phyloP scores from a whole-genome alignment of 257 asterid genomes.

The Anisodus acutangulus region DNA sequence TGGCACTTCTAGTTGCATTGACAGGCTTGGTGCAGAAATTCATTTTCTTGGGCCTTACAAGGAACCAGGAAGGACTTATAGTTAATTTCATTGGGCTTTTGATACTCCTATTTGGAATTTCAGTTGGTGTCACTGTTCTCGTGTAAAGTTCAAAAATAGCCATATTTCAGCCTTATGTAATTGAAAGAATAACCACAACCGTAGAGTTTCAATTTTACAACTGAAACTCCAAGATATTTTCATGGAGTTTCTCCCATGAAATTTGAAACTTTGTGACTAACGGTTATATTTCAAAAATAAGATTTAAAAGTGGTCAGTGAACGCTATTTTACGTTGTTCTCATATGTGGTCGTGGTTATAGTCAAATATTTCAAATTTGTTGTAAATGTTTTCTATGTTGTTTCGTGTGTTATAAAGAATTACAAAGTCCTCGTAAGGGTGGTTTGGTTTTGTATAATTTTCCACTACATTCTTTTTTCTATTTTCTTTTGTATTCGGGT shows the following conservation, averaged over 20 bases:
- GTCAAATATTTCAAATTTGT: neutral
- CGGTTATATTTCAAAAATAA: neutral
- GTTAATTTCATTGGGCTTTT: constrained; percentile 62
- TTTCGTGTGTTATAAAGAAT: neutral
- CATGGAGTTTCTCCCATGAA: neutral
- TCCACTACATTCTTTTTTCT: neutral
- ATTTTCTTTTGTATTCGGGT: neutral
- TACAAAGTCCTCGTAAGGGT: neutral
- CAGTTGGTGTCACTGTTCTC: constrained; percentile 46
- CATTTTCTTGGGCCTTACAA: constrained; percentile 34
- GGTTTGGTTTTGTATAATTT: neutral
- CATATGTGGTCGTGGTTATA: neutral
- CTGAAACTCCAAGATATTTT: no score
- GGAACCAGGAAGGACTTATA: constrained; percentile 50
- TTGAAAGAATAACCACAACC: neutral
- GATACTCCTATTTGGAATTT: constrained; percentile 49
- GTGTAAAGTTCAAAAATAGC: neutral
- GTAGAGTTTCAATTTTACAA: no score
- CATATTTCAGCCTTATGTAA: neutral
- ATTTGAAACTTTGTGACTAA: neutral
- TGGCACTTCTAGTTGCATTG: constrained; percentile 52
- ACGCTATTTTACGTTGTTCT: neutral
- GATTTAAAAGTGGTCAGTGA: neutral
- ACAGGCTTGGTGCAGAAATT: constrained; percentile 60
- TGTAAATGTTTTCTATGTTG: neutral